Evolutionary conservation across 148 eudicot species (phyloP).

Genomic region (Fagopyrum homotropicum): DNA sequence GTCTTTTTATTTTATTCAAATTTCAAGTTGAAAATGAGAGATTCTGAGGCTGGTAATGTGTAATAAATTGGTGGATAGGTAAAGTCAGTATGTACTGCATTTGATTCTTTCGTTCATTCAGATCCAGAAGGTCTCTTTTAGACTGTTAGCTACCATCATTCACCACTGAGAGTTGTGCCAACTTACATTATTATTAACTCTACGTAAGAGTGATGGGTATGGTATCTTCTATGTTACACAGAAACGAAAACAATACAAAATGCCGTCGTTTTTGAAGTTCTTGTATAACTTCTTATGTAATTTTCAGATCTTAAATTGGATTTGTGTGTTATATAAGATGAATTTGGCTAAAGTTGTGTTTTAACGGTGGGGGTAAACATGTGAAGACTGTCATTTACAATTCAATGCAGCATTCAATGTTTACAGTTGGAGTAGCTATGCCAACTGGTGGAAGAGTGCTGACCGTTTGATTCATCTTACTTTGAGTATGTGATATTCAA

Average conservation of each 20-base stretch:
- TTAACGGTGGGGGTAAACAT: too few relatives aligned
- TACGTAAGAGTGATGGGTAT: too few relatives aligned
- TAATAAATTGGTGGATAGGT: constrained; percentile 7
- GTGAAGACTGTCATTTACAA: neutral
- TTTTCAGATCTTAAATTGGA: too few relatives aligned
- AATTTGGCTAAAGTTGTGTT: too few relatives aligned
- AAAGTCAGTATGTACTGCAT: neutral
- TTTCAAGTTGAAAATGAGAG: neutral
- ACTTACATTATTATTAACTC: neutral
- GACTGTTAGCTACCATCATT: neutral
- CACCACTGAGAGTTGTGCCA: neutral
- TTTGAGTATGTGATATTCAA: neutral
- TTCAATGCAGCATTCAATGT: constrained; percentile 9
- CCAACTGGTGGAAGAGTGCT: constrained; percentile 8
- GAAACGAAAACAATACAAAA: too few relatives aligned
- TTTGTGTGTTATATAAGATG: too few relatives aligned
- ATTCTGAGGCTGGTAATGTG: neutral
- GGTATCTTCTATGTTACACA: too few relatives aligned
- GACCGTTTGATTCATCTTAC: neutral
- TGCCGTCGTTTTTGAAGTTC: too few relatives aligned
- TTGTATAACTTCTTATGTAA: too few relatives aligned
- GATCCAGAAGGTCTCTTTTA: neutral
- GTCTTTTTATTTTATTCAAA: too few relatives aligned
- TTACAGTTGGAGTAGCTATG: constrained; percentile 3
- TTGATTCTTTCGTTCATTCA: neutral